Conservation (phyloP, 352 stramenopile species). For the Pythium vanterpoolii region DNA sequence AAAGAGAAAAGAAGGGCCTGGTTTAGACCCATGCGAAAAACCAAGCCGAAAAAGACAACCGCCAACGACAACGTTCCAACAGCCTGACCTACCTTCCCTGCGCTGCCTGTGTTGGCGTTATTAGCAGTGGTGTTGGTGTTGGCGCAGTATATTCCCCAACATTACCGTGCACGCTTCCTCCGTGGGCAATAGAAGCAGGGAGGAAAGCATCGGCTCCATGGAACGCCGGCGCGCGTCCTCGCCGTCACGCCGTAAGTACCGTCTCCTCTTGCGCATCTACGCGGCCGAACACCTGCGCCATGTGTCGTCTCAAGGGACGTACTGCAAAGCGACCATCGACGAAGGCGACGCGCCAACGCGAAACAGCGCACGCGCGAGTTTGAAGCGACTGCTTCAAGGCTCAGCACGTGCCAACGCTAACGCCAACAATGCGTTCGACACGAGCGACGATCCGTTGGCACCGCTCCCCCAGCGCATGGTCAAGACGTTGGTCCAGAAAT, state of each 20-base stretch:
- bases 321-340: conserved; percentile 73
- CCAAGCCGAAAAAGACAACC: neutral
- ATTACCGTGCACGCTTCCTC: neutral
- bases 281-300: conserved; percentile 54
- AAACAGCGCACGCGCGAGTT: conserved; percentile 27
- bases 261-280: conserved; percentile 66
- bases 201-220: neutral
- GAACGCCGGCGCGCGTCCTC: conserved; percentile 12
- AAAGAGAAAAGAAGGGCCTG: conserved; percentile 1
- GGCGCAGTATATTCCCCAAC: conserved; percentile 3
- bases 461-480: conserved; percentile 35
- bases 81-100: neutral
- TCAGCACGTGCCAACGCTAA: conserved; percentile 24
- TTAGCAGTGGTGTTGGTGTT: neutral
- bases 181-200: neutral
- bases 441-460: neutral
- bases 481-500: conserved; percentile 71
- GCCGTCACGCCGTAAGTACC: conserved; percentile 16
- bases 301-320: conserved; percentile 65
- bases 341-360: conserved; percentile 41
- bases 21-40: neutral
- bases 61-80: neutral
- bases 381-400: conserved; percentile 31
- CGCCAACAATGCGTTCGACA: no score
- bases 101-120: neutral